Percentiles rank a stretch among this genome's conserved stretches.
Conservation (phyloP, 1,284 basidiomycete species). For the Malassezia vespertilionis region DNA sequence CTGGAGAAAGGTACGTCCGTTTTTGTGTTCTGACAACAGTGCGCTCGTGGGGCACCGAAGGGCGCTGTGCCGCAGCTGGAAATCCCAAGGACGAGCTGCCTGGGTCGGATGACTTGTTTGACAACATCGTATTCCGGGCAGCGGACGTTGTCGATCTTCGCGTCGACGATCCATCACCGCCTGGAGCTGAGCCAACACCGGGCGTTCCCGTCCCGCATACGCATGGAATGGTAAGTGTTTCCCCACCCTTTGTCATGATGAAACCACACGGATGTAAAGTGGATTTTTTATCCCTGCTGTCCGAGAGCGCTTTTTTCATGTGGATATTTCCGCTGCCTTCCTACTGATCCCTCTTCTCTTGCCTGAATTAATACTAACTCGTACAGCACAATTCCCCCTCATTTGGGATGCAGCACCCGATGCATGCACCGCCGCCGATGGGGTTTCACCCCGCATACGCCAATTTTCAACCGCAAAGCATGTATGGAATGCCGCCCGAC, state of each 20-base stretch:
- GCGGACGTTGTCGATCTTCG: slow-evolving; percentile 49
- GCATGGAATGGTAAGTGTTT: slow-evolving; percentile 2
- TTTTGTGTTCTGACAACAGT: slow-evolving; percentile 51
- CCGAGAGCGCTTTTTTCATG: slow-evolving; percentile 63
- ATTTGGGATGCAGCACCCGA: not conserved
- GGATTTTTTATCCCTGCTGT: slow-evolving; percentile 50
- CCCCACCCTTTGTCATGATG: slow-evolving; percentile 19
- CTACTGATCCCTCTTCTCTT: slow-evolving; percentile 53
- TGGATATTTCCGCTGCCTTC: slow-evolving; percentile 66
- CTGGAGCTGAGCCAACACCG: slow-evolving; percentile 9
- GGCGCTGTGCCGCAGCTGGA: slow-evolving; percentile 53
- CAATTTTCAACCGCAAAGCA: slow-evolving; percentile 4
- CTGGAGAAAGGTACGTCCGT: slow-evolving; percentile 64
- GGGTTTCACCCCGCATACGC: not conserved
- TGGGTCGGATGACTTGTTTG: slow-evolving; percentile 46
- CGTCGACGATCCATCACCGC: slow-evolving; percentile 47
- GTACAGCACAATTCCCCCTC: not conserved
- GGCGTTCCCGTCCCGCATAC: too few species aligned
- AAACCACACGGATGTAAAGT: slow-evolving; percentile 60
- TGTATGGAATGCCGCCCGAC: slow-evolving; percentile 12
- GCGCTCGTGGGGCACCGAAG: slow-evolving; percentile 76
- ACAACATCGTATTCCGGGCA: slow-evolving; percentile 53
- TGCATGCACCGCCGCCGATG: not conserved
- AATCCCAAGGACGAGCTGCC: slow-evolving; percentile 51
- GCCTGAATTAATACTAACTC: slow-evolving; percentile 1